Evolutionary conservation across 129 eudicot genomes (phyloP), one percentile per base, ranked within the genome.

Genomic region (Heracleum sosnowskyi): DNA sequence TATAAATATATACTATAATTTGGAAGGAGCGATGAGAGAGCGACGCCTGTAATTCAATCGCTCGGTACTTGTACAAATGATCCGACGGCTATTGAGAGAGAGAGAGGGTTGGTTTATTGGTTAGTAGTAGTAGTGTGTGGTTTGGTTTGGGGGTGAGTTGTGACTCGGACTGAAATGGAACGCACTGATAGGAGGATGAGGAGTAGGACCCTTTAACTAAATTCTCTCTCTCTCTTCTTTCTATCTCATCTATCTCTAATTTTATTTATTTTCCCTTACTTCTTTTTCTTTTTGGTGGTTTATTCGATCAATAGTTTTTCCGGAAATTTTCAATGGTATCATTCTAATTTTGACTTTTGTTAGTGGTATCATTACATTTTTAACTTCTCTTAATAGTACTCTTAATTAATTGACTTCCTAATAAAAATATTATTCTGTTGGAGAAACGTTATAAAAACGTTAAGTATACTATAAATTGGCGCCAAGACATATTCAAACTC

Each of bases 71-170:
- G 36, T 42, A 42, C 46, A 42, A 42, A 49, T 13, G 75, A 70
- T 70, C 75, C 45, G 75, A 70, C 75, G 75, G 75, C 75, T 70
- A 22, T 2, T 0, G 75, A 40, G 75, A 11, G 75, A 70, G 29
- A 11, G 46, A 11, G 53, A 0, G 53, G 55, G 55, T 49, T 49
- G 22, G 57, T 49, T 49, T 17, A 42, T 51, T 51, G 55, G 55
- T 15, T 13, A 46, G 20, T 46, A 46, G 51, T 13, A 46, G 18
- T 46, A 12, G 20, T 13, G 20, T 46, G 20, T 46, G 51, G 69
- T 9, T n/a, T n/a, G 26, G 73, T 8, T n/a, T 57, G 15, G 66
- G 66, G 16, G 28, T 57, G 33, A 57, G 66, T n/a, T n/a, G 33
- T n/a, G 66, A 57, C 66, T 57, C 66, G 66, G 66, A n/a, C 66